Conservation (phyloP, 306 rosid species). For the Begonia masoniana region DNA sequence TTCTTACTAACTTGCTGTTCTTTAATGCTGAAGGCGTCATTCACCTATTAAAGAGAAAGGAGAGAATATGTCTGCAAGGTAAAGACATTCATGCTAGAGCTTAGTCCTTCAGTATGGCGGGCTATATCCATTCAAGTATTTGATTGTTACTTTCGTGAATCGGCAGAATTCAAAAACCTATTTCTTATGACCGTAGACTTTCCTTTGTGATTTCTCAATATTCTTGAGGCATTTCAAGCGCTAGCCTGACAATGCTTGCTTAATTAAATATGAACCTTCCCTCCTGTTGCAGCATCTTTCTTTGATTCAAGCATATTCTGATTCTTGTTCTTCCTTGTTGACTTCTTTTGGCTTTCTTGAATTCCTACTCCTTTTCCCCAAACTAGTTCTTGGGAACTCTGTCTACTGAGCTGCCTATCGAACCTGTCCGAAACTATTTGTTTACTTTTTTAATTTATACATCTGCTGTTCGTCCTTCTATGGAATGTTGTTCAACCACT, state of each 20-base stretch:
- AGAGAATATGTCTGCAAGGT: slow-evolving; percentile 99
- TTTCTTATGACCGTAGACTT: slow-evolving; percentile 12
- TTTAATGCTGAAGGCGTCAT: slow-evolving; percentile 98
- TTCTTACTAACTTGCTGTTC: slow-evolving; percentile 84
- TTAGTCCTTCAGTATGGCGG: slow-evolving; percentile 39
- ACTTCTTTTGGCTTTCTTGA: background rate
- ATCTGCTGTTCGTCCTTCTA: no score
- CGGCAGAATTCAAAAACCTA: slow-evolving; percentile 6
- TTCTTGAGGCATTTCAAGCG: slow-evolving; percentile 10
- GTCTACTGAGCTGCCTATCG: no score
- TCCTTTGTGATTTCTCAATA: slow-evolving; percentile 3
- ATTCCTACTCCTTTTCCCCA: background rate
- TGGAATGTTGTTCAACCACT: no score
- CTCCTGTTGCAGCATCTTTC: background rate
- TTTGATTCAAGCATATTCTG: background rate
- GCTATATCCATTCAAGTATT: slow-evolving; percentile 20
- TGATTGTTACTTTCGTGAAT: slow-evolving; percentile 32
- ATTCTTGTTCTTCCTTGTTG: slow-evolving; percentile 1
- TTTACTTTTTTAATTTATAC: no score
- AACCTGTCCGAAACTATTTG: no score
- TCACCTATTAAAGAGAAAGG: slow-evolving; percentile 98
- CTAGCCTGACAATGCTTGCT: no score
- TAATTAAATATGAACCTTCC: background rate
- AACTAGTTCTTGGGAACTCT: no score
- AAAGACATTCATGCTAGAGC: slow-evolving; percentile 41